A percentile compares a stretch with the other conserved stretches of the same genome.
These are phyloP conservation scores for Avena sativa DNA, from an alignment of 176 grass and related monocot genomes.

Conservation along the genomic window DNA sequence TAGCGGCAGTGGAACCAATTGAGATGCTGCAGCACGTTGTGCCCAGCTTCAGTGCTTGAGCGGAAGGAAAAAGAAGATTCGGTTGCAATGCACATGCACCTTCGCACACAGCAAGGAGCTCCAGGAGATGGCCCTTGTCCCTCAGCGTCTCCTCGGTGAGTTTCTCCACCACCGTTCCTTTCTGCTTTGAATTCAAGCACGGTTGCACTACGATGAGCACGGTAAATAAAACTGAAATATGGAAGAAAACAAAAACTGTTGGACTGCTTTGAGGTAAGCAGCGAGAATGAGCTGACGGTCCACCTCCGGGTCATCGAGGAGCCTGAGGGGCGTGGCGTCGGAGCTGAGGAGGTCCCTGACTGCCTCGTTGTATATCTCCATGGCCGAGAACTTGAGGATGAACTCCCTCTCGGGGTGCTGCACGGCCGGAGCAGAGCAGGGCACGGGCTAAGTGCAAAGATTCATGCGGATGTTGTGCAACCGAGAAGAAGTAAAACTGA, in stretches of 20 bases:
- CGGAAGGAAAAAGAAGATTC: not conserved
- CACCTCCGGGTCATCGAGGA: constrained; percentile 97
- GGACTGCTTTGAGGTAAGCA: not conserved
- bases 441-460: too few species aligned
- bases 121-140: constrained; percentile 78
- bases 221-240: not conserved
- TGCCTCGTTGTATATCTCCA: constrained; percentile 99
- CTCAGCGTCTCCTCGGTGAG: constrained; percentile 77
- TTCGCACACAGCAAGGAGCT: constrained; percentile 85
- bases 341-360: constrained; percentile 79
- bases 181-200: constrained; percentile 51
- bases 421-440: too few species aligned
- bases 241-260: not conserved
- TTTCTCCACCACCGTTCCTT: constrained; percentile 92
- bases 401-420: constrained; percentile 78
- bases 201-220: constrained; percentile 1
- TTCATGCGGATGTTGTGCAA: too few species aligned
- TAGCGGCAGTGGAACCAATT: not conserved
- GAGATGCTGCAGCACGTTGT: not conserved
- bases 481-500: too few species aligned
- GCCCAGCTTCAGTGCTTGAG: not conserved
- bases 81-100: constrained; percentile 52
- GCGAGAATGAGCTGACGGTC: not conserved
- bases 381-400: constrained; percentile 78
- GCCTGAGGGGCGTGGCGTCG: constrained; percentile 65